Conservation (phyloP, 208 protist species). For the Leptomonas pyrrhocoris region DNA sequence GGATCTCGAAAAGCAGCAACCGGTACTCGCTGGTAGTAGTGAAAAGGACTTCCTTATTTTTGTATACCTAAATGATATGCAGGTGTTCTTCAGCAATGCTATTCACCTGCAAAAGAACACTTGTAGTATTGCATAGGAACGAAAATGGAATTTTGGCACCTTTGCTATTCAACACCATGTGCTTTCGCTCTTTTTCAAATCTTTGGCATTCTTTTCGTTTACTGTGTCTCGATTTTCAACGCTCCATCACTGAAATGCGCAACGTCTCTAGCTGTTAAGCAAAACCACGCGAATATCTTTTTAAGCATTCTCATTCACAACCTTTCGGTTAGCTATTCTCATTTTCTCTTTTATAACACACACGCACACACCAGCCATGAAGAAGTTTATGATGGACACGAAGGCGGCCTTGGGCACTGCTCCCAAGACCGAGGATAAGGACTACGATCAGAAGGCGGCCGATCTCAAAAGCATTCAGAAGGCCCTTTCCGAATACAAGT, state of each 20-base stretch:
- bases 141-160: no score
- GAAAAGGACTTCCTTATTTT: no score
- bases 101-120: no score
- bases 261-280: neutral
- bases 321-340: neutral
- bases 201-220: neutral
- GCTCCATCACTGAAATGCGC: no score
- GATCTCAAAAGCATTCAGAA: constrained; percentile 32
- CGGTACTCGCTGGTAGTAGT: no score
- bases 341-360: neutral
- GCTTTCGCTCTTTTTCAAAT: no score
- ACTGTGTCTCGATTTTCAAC: no score
- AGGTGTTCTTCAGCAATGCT: no score
- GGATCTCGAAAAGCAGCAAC: no score
- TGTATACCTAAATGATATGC: no score
- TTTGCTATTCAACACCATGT: no score
- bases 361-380: constrained; percentile 27
- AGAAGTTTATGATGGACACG: constrained; percentile 55
- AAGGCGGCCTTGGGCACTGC: constrained; percentile 39
- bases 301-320: neutral
- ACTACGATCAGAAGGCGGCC: constrained; percentile 39
- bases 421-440: constrained; percentile 52
- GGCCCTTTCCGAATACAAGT: constrained; percentile 30
- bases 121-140: no score
- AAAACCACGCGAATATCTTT: neutral